phyloP scores from a whole-genome alignment of 2,329 filamentous ascomycete species.

The Verruconis gallopava region DNA sequence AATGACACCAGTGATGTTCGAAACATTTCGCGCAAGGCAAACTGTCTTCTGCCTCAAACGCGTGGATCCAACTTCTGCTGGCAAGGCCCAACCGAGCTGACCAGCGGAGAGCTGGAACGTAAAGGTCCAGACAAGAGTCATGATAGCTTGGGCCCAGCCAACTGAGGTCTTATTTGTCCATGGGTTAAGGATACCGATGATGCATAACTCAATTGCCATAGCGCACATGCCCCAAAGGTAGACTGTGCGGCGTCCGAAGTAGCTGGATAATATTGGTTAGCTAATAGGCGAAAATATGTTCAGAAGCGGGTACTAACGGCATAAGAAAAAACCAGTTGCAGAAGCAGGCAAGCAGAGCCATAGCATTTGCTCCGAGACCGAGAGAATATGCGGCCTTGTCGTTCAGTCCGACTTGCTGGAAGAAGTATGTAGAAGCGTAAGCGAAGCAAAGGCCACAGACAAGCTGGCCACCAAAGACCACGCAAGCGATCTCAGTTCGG shows the following conservation, averaged over 20 bases:
- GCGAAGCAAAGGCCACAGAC: no score
- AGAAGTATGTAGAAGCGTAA: conserved; percentile 37
- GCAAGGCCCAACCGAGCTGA: conserved; percentile 83
- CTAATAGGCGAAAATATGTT: no score
- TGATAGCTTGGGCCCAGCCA: conserved; percentile 21
- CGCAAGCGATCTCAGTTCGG: conserved; percentile 59
- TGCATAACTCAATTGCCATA: conserved; percentile 53
- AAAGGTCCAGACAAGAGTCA: conserved; percentile 55
- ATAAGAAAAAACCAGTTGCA: no score
- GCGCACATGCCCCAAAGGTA: conserved; percentile 57
- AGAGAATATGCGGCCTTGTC: conserved; percentile 34
- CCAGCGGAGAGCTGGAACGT: conserved; percentile 84
- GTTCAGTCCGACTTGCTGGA: conserved; percentile 33
- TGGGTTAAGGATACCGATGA: conserved; percentile 64
- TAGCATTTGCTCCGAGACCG: conserved; percentile 60
- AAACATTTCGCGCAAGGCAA: conserved; percentile 65
- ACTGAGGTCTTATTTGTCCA: conserved; percentile 42
- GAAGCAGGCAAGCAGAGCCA: no score
- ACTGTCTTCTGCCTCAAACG: conserved; percentile 85
- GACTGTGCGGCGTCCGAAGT: conserved; percentile 60
- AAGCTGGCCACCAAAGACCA: conserved; percentile 38
- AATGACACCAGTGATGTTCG: conserved; percentile 69
- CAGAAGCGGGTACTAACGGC: no score
- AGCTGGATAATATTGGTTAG: conserved; percentile 70
- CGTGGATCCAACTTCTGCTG: conserved; percentile 70